Base-by-base conservation (phyloP, 306 rosid genomes). In the Cercis canadensis region DNA sequence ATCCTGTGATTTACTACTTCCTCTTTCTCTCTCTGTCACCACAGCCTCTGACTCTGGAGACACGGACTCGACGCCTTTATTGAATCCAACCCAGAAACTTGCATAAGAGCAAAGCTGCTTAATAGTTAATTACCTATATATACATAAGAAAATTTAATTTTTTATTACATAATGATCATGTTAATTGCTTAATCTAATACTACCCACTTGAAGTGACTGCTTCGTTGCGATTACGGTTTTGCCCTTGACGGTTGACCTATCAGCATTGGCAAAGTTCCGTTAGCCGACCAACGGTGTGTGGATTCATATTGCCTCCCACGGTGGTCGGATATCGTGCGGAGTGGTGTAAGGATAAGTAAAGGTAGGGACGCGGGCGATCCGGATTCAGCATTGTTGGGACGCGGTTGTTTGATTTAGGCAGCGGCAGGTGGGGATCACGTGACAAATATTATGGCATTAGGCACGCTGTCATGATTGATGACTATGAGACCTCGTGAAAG, bases 11-110 rank as follows among this genome's bases (percentile, higher is more conserved):
- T 47, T 46, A 11, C 53, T 18, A 52, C 21, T 33, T 54, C 68
- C 49, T 51, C 47, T 45, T 70, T 73, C 52, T 81, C 84, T 65
- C 61, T 71, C 33, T 57, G 21, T 51, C 71, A 4, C 57, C 60
- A 47, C 50, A 18, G 31, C 67, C 21, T 78, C 65, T 69, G 78
- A 64, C 87, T 34, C 37, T 60, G 65, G 15, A 66, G 46, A 47
- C 87, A 72, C 82, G 87, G 90, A 78, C 86, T 46, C 76, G 39
- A 80, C 65, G 81, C 73, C 73, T 69, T 57, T 69, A 78, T 90
- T 80, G 81, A 87, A 87, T 86, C 82, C 81, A 81, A 65, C 83
- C 75, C 69, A 63, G 39, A 57, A 64, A 60, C 63, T 51, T 51
- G 46, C 14, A 66, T 16, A 56, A 62, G 10, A 43, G 24, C 44